Percentiles rank a stretch among this genome's conserved stretches.
Conservation (phyloP, 768 basidiomycete species). For the Rhizopogon roseolus region DNA sequence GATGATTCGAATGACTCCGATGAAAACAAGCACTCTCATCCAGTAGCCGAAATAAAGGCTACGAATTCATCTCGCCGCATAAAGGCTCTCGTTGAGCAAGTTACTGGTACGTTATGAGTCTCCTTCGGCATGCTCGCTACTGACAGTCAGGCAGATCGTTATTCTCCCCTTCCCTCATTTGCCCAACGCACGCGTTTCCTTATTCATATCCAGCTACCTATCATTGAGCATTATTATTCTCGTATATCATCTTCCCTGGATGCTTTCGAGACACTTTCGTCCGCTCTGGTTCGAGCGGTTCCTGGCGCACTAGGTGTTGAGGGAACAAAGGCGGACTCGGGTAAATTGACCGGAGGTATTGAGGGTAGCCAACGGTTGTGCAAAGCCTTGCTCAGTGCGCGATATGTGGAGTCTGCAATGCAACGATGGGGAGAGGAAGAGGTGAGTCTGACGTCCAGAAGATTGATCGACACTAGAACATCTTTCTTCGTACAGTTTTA, state of each 20-base stretch:
- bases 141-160: constrained; percentile 62
- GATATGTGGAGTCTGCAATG: constrained; percentile 66
- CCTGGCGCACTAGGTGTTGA: constrained; percentile 80
- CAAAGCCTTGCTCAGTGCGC: constrained; percentile 81
- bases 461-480: constrained; percentile 1
- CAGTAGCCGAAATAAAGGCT: constrained; percentile 46
- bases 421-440: constrained; percentile 86
- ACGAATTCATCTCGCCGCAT: constrained; percentile 83
- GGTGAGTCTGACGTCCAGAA: constrained; percentile 39
- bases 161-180: constrained; percentile 78
- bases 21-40: constrained; percentile 8
- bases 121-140: neutral
- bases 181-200: constrained; percentile 81
- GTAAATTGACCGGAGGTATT: constrained; percentile 72
- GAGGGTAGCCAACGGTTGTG: constrained; percentile 80
- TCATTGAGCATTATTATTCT: constrained; percentile 70
- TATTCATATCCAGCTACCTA: constrained; percentile 76
- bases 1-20: constrained; percentile 49
- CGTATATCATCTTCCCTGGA: constrained; percentile 84
- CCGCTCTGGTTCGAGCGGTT: constrained; percentile 82
- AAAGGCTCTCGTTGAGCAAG: constrained; percentile 84
- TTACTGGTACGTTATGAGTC: constrained; percentile 58
- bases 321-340: constrained; percentile 41
- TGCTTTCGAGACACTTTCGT: constrained; percentile 90
- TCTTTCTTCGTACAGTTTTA: constrained; percentile 63